A percentile compares a stretch with the other conserved stretches of the same genome.
Evolutionary conservation across 2,329 filamentous ascomycete species (phyloP).

Genomic region (Cadophora luteo-olivacea): DNA sequence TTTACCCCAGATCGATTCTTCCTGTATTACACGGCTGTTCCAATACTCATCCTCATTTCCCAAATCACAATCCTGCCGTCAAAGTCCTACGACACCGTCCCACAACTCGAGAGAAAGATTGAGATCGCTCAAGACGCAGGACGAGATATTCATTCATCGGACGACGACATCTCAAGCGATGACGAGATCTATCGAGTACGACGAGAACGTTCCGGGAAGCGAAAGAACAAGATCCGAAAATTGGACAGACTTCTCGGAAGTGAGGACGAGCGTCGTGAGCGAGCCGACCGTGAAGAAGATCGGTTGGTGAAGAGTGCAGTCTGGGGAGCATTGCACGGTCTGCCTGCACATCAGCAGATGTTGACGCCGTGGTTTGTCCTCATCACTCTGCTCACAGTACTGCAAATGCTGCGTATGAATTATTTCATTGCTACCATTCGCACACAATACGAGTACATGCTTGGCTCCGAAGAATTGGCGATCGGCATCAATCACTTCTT

Average conservation of each 20-base stretch:
- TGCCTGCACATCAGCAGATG: slow-evolving; percentile 26
- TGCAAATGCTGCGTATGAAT: slow-evolving; percentile 27
- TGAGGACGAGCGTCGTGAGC: slow-evolving; percentile 19
- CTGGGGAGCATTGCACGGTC: slow-evolving; percentile 24
- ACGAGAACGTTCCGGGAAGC: slow-evolving; percentile 1
- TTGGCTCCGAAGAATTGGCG: slow-evolving; percentile 21
- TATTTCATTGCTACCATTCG: slow-evolving; percentile 27
- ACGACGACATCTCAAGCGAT: slow-evolving; percentile 23
- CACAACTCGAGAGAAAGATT: slow-evolving; percentile 24
- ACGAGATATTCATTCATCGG: slow-evolving; percentile 22
- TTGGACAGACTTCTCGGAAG: slow-evolving; percentile 19
- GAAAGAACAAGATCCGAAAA: slow-evolving; percentile 23
- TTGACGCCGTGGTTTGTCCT: slow-evolving; percentile 25
- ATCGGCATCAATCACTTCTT: slow-evolving; percentile 21
- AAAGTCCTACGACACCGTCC: slow-evolving; percentile 21
- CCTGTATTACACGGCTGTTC: slow-evolving; percentile 21
- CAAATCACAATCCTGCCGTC: slow-evolving; percentile 17
- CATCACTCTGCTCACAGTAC: slow-evolving; percentile 23
- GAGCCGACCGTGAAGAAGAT: slow-evolving; percentile 22
- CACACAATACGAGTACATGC: slow-evolving; percentile 25
- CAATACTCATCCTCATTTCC: slow-evolving; percentile 16
- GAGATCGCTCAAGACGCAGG: slow-evolving; percentile 19
- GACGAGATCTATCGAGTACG: slow-evolving; percentile 19
- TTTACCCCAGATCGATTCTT: slow-evolving; percentile 25
- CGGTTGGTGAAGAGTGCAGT: slow-evolving; percentile 18